Conservation (phyloP, 2,329 filamentous ascomycete genomes). For the Zymoseptoria brevis region DNA sequence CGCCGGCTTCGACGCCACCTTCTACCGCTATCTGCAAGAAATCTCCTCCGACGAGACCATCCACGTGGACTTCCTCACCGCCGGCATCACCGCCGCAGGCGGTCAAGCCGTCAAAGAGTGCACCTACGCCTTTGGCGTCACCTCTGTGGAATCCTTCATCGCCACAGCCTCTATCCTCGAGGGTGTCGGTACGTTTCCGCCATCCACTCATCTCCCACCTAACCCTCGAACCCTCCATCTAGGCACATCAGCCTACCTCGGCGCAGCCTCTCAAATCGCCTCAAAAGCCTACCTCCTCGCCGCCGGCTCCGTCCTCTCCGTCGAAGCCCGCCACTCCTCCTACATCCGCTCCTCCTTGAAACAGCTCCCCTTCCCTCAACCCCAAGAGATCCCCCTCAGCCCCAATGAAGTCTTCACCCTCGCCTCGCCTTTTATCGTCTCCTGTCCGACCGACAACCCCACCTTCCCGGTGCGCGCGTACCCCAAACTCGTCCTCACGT, state of each 20-base stretch:
- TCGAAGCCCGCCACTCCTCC: slow-evolving; percentile 56
- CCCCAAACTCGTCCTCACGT: slow-evolving; percentile 14
- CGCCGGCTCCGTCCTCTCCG: slow-evolving; percentile 54
- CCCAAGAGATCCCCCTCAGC: slow-evolving; percentile 53
- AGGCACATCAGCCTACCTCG: slow-evolving; percentile 50
- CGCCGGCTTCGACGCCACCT: slow-evolving; percentile 33
- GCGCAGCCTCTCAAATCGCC: slow-evolving; percentile 51
- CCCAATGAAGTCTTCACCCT: slow-evolving; percentile 56
- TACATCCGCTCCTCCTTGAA: slow-evolving; percentile 37
- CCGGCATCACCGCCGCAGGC: slow-evolving; percentile 38
- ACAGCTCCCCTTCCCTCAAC: slow-evolving; percentile 48
- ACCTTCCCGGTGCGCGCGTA: slow-evolving; percentile 49
- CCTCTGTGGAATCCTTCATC: slow-evolving; percentile 44
- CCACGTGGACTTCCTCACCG: slow-evolving; percentile 50
- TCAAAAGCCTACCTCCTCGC: slow-evolving; percentile 52
- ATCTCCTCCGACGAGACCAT: slow-evolving; percentile 50
- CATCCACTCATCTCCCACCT: not conserved
- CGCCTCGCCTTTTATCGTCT: slow-evolving; percentile 53
- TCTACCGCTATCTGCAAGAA: slow-evolving; percentile 51
- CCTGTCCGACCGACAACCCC: slow-evolving; percentile 49
- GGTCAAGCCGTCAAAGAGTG: slow-evolving; percentile 48
- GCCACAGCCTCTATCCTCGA: slow-evolving; percentile 47
- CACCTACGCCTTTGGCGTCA: slow-evolving; percentile 38
- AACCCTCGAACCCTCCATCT: not conserved
- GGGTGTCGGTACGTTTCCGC: slow-evolving; percentile 38